These are phyloP conservation scores for Russula sp. DNA, from an alignment of 768 basidiomycete genomes.

Conservation along the genomic window DNA sequence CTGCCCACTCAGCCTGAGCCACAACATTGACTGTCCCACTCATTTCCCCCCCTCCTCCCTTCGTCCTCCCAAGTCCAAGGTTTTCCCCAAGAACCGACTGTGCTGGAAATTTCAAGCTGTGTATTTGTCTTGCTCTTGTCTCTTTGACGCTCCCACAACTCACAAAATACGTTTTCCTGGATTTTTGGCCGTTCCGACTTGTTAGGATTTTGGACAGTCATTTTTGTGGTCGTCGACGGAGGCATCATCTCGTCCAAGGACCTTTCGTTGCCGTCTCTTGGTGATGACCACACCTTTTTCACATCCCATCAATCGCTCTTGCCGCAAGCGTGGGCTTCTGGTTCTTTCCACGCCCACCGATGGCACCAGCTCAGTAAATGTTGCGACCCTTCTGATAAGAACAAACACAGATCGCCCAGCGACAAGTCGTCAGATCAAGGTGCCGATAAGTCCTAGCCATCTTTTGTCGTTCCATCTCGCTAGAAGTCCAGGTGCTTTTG, in stretches of 20 bases:
- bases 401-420: neutral
- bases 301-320: neutral
- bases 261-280: neutral
- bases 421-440: neutral
- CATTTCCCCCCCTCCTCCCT: neutral
- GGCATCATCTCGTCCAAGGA: neutral
- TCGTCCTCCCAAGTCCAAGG: neutral
- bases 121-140: constrained; percentile 4
- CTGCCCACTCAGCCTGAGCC: neutral
- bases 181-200: constrained; percentile 13
- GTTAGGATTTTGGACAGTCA: neutral
- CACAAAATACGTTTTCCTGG: neutral
- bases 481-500: neutral
- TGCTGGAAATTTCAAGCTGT: neutral
- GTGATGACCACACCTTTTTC: neutral
- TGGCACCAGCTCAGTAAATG: neutral
- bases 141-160: neutral
- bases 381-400: neutral
- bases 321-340: neutral
- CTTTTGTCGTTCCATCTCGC: neutral
- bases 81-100: neutral
- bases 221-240: neutral
- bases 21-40: too few relatives aligned
- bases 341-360: neutral
- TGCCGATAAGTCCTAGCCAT: neutral